Conservation (phyloP, 148 eudicot genomes). For the Arbutus unedo region DNA sequence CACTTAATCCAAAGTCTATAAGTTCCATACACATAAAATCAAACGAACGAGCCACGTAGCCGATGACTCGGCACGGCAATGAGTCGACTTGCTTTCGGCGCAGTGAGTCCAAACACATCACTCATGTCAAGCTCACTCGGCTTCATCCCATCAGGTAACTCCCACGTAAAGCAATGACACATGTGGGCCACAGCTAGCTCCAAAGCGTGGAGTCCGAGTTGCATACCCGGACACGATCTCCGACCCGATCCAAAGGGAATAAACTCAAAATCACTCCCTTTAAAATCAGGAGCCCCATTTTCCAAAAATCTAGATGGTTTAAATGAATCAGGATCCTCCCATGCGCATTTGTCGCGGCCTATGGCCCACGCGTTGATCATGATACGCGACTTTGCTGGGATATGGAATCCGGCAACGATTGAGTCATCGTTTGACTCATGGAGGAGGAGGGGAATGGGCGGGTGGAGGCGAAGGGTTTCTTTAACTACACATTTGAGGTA, state of each 20-base stretch:
- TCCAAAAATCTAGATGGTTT: constrained; percentile 50
- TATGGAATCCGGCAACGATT: constrained; percentile 39
- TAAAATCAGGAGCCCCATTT: constrained; percentile 49
- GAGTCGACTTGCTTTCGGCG: constrained; percentile 60
- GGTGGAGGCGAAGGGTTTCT: constrained; percentile 69
- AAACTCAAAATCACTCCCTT: constrained; percentile 59
- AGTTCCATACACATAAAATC: too few species aligned
- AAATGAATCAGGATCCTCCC: constrained; percentile 47
- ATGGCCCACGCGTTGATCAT: constrained; percentile 64
- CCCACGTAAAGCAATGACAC: constrained; percentile 61
- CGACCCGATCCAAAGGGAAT: constrained; percentile 78
- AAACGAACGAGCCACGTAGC: constrained; percentile 13
- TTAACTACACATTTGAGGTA: constrained; percentile 48
- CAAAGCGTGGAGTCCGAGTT: constrained; percentile 60
- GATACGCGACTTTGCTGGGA: constrained; percentile 48
- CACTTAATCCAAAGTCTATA: too few species aligned
- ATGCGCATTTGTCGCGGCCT: constrained; percentile 45
- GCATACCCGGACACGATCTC: constrained; percentile 79
- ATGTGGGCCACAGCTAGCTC: constrained; percentile 65
- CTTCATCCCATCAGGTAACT: constrained; percentile 68
- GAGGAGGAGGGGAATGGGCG: constrained; percentile 71
- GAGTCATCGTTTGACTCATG: constrained; percentile 58
- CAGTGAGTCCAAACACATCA: constrained; percentile 75
- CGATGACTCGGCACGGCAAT: constrained; percentile 58
- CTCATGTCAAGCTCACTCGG: constrained; percentile 47